Percentiles rank a stretch among this genome's conserved stretches.
These are phyloP conservation scores for Yamadazyma olivae DNA, from an alignment of 805 yeast species.

Conservation along the genomic window DNA sequence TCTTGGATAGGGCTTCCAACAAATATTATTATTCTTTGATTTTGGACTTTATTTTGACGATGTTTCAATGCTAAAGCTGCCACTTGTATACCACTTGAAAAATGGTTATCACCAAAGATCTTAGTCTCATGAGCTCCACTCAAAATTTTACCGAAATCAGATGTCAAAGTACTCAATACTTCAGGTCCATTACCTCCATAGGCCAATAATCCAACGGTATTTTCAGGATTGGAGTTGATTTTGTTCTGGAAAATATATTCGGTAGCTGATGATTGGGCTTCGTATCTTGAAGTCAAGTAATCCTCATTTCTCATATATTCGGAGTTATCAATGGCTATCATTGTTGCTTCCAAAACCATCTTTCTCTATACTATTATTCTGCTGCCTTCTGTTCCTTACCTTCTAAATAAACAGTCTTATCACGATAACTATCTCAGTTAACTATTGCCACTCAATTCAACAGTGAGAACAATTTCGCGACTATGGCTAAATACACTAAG, in stretches of 20 bases:
- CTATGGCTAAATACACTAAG: conserved; percentile 4
- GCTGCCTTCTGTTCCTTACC: too few species aligned
- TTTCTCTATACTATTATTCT: too few species aligned
- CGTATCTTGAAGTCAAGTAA: conserved; percentile 81
- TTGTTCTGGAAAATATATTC: conserved; percentile 84
- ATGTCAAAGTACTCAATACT: conserved; percentile 85
- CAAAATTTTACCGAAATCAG: conserved; percentile 81
- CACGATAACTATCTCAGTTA: too few species aligned
- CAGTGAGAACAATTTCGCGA: background rate
- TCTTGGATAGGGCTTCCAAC: conserved; percentile 84
- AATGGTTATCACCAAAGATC: conserved; percentile 63
- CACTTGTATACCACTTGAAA: conserved; percentile 85
- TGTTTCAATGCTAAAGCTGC: conserved; percentile 90
- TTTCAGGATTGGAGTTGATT: conserved; percentile 87
- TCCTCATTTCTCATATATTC: conserved; percentile 97
- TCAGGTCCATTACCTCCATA: conserved; percentile 82
- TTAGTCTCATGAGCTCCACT: conserved; percentile 79
- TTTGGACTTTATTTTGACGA: conserved; percentile 91
- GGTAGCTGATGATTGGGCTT: conserved; percentile 89
- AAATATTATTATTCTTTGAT: conserved; percentile 84
- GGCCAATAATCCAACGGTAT: conserved; percentile 86
- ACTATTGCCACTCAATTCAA: too few species aligned
- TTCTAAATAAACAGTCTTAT: too few species aligned
- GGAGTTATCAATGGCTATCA: conserved; percentile 92
- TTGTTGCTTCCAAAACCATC: conserved; percentile 95